These are phyloP conservation scores for Schoenoplectus tabernaemontani DNA, from an alignment of 202 grass and related monocot genomes.

Conservation along the genomic window DNA sequence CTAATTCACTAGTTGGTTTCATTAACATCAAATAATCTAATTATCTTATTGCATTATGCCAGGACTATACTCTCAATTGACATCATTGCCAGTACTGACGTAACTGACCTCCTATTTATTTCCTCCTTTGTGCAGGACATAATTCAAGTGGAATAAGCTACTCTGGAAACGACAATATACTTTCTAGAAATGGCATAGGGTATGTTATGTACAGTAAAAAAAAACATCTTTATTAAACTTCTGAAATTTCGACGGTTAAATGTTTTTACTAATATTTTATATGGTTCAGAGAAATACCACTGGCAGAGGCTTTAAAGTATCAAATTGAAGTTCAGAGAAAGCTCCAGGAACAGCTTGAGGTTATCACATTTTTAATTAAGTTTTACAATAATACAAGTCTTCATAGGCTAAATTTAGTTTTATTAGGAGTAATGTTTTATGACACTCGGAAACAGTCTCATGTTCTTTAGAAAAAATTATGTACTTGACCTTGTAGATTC, in stretches of 20 bases:
- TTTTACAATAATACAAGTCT: background rate
- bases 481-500: too few species aligned
- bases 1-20: background rate
- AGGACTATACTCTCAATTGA: background rate
- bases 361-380: background rate
- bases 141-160: conserved; percentile 53
- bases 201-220: background rate
- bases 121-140: conserved; percentile 34
- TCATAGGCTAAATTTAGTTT: background rate
- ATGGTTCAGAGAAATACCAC: conserved; percentile 53
- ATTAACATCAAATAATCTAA: background rate
- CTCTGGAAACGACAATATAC: conserved; percentile 24
- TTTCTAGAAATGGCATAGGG: conserved; percentile 14
- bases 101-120: background rate
- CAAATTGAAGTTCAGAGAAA: conserved; percentile 86
- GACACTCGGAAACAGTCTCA: too few species aligned
- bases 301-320: conserved; percentile 58
- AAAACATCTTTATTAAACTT: background rate
- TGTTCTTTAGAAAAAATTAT: too few species aligned
- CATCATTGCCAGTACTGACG: background rate
- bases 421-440: background rate
- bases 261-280: background rate
- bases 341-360: conserved; percentile 77
- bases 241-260: background rate
- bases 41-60: background rate